Base-by-base conservation (phyloP, 139 green algal species). In the Auxenochlorella pyrenoidosa region DNA sequence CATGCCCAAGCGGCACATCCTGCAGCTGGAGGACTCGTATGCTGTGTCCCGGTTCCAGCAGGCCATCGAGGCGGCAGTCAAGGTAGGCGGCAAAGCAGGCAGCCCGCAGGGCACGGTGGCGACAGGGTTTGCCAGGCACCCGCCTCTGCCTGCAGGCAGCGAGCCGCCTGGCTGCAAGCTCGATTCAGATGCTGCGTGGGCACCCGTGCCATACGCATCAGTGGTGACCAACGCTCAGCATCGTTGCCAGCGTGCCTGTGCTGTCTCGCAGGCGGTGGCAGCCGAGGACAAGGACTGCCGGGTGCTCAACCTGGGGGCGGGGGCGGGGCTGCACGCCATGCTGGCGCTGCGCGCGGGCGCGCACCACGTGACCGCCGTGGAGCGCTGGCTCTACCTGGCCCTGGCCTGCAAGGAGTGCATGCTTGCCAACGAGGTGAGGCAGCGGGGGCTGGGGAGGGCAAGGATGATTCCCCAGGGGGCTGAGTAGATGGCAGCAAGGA, bases 341-440 rank as follows among this genome's bases (percentile, higher is more conserved):
- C 85, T 91, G 78, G 93, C 93, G 13, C 90, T 98, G 75, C 71
- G 88, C 19, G 92, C 93, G 30, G 95, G 95, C 21, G 95, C 95
- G 2, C 51, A 78, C 22, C 95, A 98, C 87, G 95, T 97, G 13
- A 97, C 95, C 2, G 90, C 86, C 1, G 90, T 91, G 38, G 95
- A 98, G 68, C 89, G 95, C 63, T 98, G 95, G 95, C 90, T 97
- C 43, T 97, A 97, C 91, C 73, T 95, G 21, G 94, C 95, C 3
- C 93, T 93, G 30, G 78, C 91, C 0, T 92, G 87, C 63, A 93
- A 95, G 73, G 94, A 97, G 84, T 87, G 91, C 36, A 82, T 97
- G 76, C 66, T 88, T 3, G 87, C 87, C 54, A 95, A 94, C 88
- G 83, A 89, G 44, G 88, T 83, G 30, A 28, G 63, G 13, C 30